Percentiles rank a stretch among this genome's conserved stretches.
phyloP scores from a whole-genome alignment of 257 asterid genomes.

The Lycium barbarum region DNA sequence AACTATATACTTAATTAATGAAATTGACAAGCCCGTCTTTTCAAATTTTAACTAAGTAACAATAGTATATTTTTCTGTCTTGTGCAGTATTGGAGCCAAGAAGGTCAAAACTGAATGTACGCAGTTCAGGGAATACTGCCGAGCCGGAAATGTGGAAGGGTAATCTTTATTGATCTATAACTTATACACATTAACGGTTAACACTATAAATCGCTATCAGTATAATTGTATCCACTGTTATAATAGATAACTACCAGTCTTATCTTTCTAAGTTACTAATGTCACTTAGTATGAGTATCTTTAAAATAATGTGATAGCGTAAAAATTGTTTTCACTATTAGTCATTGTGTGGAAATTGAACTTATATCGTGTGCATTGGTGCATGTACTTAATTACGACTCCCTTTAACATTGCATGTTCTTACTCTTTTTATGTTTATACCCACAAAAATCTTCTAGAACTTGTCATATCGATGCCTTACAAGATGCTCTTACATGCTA shows the following conservation, averaged over 20 bases:
- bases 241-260: too few species aligned
- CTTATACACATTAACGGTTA: too few species aligned
- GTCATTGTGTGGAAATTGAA: too few species aligned
- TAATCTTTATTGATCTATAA: conserved; percentile 30
- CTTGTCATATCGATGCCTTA: background rate
- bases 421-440: background rate
- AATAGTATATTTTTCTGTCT: background rate
- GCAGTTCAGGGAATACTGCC: conserved; percentile 68
- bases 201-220: background rate
- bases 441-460: background rate
- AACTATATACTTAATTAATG: background rate
- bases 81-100: conserved; percentile 83
- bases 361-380: too few species aligned
- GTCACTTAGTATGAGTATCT: too few species aligned
- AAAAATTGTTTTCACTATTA: too few species aligned
- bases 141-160: conserved; percentile 75
- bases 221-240: background rate
- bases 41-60: background rate
- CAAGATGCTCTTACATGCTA: background rate
- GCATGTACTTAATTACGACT: too few species aligned
- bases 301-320: too few species aligned
- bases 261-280: too few species aligned
- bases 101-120: conserved; percentile 73
- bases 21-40: background rate
- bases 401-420: background rate